These are phyloP conservation scores for Claviceps spartinae DNA, from an alignment of 2,329 filamentous ascomycete genomes.

Conservation along the genomic window DNA sequence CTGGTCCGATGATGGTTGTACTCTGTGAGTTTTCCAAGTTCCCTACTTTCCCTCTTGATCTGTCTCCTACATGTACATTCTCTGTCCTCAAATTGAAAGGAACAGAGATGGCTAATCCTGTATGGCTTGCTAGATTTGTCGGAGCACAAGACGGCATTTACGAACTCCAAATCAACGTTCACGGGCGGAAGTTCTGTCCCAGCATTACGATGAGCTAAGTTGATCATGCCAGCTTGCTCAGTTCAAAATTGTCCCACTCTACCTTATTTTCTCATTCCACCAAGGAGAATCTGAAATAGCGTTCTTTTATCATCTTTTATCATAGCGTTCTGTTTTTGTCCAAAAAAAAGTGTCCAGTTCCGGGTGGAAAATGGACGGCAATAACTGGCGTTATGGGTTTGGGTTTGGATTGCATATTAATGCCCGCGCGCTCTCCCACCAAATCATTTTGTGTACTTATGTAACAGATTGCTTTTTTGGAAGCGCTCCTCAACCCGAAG, in stretches of 20 bases:
- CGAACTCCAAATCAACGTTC: conserved; percentile 54
- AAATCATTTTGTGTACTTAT: background rate
- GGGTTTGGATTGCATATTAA: background rate
- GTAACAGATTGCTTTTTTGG: too few relatives aligned
- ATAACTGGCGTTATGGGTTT: conserved; percentile 2
- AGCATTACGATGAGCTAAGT: conserved; percentile 38
- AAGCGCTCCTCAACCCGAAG: too few relatives aligned
- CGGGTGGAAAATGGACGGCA: background rate
- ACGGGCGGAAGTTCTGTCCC: conserved; percentile 45
- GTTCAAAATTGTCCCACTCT: too few relatives aligned
- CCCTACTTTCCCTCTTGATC: background rate
- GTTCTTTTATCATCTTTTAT: background rate
- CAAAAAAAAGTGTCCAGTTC: background rate
- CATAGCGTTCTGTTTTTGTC: background rate
- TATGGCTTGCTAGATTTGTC: conserved; percentile 33
- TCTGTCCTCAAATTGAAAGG: background rate
- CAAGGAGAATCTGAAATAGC: background rate
- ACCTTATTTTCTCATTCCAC: too few relatives aligned
- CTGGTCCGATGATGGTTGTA: conserved; percentile 48
- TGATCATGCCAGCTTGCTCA: background rate
- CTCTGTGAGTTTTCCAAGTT: conserved; percentile 34
- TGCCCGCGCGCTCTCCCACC: background rate
- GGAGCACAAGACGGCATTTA: conserved; percentile 63
- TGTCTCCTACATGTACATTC: too few relatives aligned
- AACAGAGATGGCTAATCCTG: conserved; percentile 9